Evolutionary conservation across 116 monocot genomes (phyloP), one percentile per base, ranked within the genome.

Genomic region (Iris pallida): DNA sequence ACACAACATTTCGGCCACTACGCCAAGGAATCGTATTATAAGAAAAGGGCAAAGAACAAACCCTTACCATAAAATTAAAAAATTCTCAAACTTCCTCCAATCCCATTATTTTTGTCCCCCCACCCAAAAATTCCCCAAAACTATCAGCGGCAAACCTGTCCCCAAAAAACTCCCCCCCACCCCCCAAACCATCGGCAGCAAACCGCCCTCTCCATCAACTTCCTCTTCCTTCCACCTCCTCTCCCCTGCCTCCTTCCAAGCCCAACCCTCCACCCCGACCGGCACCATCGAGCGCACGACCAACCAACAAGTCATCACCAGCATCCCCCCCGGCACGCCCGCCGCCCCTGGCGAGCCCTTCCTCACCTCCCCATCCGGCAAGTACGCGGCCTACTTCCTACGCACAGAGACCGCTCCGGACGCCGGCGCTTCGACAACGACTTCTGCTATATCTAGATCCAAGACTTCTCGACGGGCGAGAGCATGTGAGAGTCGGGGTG

Each of bases 401-500:
- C 86, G 90, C 19, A 60, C 60, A 3, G 44, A 48, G 45, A 76
- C 78, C 8, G 63, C 68, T 11, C 75, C 69, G 20, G 68, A 47
- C 45, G 81, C 76, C 65, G 45, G 73, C 55, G 30, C n/a, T 70
- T 80, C 64, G 90, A 79, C 45, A 81, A 73, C 45, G 86, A 83
- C 72, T 84, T 80, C 75, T 86, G 90, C 79, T 88, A 81, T 71
- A 55, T 88, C 49, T 79, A 82, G 63, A 42, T 88, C 57, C 70
- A 71, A 47, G 84, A 81, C 40, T 18, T 71, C 16, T 62, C 12
- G 41, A 42, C 68, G 7, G 62, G 63, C 0, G 16, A 61, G 54
- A 77, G 73, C 56, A 6, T 82, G 68, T 93, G 93, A 90, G 93
- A 93, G 72, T 85, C 90, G 17, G 82, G 87, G 45, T 93, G 93